These are phyloP conservation scores for Powellomyces hirtus DNA, from an alignment of 192 early-diverging fungal species.

Conservation along the genomic window DNA sequence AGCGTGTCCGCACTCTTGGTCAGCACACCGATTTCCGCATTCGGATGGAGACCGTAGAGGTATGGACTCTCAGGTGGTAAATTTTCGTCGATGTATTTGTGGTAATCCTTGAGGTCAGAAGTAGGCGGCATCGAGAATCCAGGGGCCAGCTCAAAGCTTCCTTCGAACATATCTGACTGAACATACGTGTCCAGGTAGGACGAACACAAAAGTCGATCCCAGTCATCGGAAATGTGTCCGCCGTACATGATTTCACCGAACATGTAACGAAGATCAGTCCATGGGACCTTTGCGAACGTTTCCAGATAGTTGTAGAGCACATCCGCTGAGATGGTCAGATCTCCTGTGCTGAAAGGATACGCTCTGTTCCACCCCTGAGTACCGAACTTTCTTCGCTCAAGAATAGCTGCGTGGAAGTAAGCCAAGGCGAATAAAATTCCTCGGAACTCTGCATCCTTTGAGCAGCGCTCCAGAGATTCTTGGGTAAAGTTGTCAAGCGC, in stretches of 20 bases:
- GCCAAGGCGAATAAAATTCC: slow-evolving; percentile 59
- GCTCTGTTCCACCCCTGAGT: slow-evolving; percentile 65
- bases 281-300: slow-evolving; percentile 63
- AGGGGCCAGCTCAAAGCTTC: slow-evolving; percentile 61
- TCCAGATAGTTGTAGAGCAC: slow-evolving; percentile 64
- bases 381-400: slow-evolving; percentile 65
- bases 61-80: slow-evolving; percentile 61
- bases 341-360: slow-evolving; percentile 66
- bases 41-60: slow-evolving; percentile 64
- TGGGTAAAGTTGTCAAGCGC: slow-evolving; percentile 68
- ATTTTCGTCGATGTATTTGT: slow-evolving; percentile 65
- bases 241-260: slow-evolving; percentile 72
- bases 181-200: slow-evolving; percentile 62
- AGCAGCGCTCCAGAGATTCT: slow-evolving; percentile 60
- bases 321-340: slow-evolving; percentile 60
- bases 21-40: slow-evolving; percentile 66
- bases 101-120: slow-evolving; percentile 66
- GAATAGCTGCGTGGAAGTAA: slow-evolving; percentile 66
- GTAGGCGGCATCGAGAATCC: slow-evolving; percentile 57
- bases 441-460: slow-evolving; percentile 64
- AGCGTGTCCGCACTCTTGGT: slow-evolving; percentile 63
- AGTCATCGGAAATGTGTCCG: slow-evolving; percentile 69
- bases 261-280: slow-evolving; percentile 65
- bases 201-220: slow-evolving; percentile 61
- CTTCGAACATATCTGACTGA: slow-evolving; percentile 62